Conservation (phyloP, 2,329 filamentous ascomycete species). For the Hymenoscyphus infarciens region DNA sequence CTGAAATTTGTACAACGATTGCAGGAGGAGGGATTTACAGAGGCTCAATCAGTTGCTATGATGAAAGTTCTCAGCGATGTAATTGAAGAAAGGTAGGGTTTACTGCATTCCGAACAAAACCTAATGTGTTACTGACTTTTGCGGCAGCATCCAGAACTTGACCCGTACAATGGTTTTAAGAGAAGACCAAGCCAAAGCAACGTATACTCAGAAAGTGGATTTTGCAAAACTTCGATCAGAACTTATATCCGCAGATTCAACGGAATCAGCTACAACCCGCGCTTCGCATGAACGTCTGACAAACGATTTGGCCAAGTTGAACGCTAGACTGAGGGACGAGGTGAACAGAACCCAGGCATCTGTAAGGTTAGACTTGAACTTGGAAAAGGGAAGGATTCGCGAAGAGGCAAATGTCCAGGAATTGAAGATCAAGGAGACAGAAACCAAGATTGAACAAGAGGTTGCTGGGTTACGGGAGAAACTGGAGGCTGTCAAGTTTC, state of each 20-base stretch:
- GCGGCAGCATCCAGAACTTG: constrained; percentile 80
- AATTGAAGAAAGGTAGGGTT: constrained; percentile 80
- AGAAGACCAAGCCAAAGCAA: constrained; percentile 82
- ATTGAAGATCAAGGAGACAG: constrained; percentile 97
- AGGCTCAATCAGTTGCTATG: constrained; percentile 94
- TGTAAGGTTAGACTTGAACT: constrained; percentile 85
- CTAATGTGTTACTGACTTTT: constrained; percentile 14
- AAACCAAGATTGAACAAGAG: constrained; percentile 97
- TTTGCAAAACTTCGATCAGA: constrained; percentile 96
- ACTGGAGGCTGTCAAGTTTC: constrained; percentile 96
- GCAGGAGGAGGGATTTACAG: constrained; percentile 88
- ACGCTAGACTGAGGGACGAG: constrained; percentile 84
- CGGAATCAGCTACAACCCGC: constrained; percentile 83
- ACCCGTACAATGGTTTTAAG: constrained; percentile 97
- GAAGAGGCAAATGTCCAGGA: constrained; percentile 97
- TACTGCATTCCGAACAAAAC: neutral
- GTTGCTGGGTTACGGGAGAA: constrained; percentile 86
- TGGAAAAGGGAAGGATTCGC: constrained; percentile 93
- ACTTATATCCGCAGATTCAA: constrained; percentile 85
- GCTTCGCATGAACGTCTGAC: constrained; percentile 87
- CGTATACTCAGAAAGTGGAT: constrained; percentile 87
- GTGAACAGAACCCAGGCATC: constrained; percentile 91
- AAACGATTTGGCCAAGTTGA: constrained; percentile 93
- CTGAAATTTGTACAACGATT: constrained; percentile 93
- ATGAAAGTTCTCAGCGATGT: constrained; percentile 97